A percentile compares a stretch with the other conserved stretches of the same genome.
phyloP scores from a whole-genome alignment of 805 yeast genomes.

The Ogataea nakhonphanomensis region DNA sequence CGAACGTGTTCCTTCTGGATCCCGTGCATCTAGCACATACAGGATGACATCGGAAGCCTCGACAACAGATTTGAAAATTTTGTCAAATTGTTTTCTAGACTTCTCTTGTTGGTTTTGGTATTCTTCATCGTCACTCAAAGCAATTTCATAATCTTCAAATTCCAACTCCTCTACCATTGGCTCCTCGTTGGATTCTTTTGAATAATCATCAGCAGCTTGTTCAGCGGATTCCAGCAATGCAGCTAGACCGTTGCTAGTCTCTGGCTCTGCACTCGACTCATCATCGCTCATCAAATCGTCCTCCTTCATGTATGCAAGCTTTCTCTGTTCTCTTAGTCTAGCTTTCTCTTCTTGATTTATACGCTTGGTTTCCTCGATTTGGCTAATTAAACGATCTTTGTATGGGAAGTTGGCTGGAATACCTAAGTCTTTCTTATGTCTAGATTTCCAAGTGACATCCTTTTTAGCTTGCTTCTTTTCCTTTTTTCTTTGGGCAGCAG shows the following conservation, averaged over 20 bases:
- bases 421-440: constrained; percentile 82
- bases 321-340: constrained; percentile 45
- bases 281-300: constrained; percentile 34
- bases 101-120: constrained; percentile 55
- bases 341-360: constrained; percentile 53
- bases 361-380: constrained; percentile 63
- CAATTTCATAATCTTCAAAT: constrained; percentile 47
- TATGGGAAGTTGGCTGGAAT: constrained; percentile 95
- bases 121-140: constrained; percentile 39
- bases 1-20: constrained; percentile 93
- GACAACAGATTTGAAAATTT: constrained; percentile 88
- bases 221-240: constrained; percentile 91
- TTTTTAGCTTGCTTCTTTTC: constrained; percentile 78
- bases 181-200: constrained; percentile 43
- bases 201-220: constrained; percentile 73
- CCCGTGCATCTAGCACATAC: constrained; percentile 96
- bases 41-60: constrained; percentile 88
- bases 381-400: constrained; percentile 74
- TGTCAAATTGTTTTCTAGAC: constrained; percentile 89
- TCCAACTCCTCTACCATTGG: constrained; percentile 42
- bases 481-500: constrained; percentile 87
- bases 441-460: constrained; percentile 92
- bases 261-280: constrained; percentile 42
- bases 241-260: constrained; percentile 51
- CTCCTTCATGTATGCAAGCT: constrained; percentile 37